Evolutionary conservation across 805 yeast genomes (phyloP).

Genomic region (Wickerhamiella nectarea): DNA sequence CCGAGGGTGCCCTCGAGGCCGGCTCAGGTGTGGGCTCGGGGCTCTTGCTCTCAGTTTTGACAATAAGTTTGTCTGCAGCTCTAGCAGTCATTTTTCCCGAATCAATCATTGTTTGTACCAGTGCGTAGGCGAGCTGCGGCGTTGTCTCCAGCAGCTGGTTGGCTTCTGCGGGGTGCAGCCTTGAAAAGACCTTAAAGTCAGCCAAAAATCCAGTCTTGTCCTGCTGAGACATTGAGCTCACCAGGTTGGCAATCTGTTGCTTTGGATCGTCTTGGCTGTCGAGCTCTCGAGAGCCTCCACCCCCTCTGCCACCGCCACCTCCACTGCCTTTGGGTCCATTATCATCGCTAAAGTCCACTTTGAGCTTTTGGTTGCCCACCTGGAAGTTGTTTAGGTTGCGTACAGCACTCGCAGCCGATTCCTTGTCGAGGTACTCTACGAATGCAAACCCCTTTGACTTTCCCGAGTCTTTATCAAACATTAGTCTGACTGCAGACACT

Average conservation of each 20-base stretch:
- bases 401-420: slow-evolving; percentile 83
- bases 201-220: slow-evolving; percentile 36
- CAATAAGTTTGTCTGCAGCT: slow-evolving; percentile 15
- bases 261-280: slow-evolving; percentile 20
- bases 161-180: slow-evolving; percentile 44
- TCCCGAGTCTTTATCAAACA: slow-evolving; percentile 82
- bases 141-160: slow-evolving; percentile 45
- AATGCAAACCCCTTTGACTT: slow-evolving; percentile 84
- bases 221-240: slow-evolving; percentile 20
- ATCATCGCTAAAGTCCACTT: slow-evolving; percentile 63
- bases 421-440: slow-evolving; percentile 67
- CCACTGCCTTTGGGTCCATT: slow-evolving; percentile 22
- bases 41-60: background rate
- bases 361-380: slow-evolving; percentile 55
- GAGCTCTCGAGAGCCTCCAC: slow-evolving; percentile 25
- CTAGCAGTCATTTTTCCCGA: slow-evolving; percentile 26
- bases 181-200: slow-evolving; percentile 48
- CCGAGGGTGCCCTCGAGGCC: background rate
- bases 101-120: slow-evolving; percentile 55
- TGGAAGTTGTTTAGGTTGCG: slow-evolving; percentile 70
- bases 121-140: slow-evolving; percentile 74
- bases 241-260: slow-evolving; percentile 14
- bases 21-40: background rate
- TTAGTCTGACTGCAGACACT: slow-evolving; percentile 54
- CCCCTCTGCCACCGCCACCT: slow-evolving; percentile 27